These are phyloP conservation scores for Amesomyces nigricolor DNA, from an alignment of 2,329 filamentous ascomycete species.

Conservation along the genomic window DNA sequence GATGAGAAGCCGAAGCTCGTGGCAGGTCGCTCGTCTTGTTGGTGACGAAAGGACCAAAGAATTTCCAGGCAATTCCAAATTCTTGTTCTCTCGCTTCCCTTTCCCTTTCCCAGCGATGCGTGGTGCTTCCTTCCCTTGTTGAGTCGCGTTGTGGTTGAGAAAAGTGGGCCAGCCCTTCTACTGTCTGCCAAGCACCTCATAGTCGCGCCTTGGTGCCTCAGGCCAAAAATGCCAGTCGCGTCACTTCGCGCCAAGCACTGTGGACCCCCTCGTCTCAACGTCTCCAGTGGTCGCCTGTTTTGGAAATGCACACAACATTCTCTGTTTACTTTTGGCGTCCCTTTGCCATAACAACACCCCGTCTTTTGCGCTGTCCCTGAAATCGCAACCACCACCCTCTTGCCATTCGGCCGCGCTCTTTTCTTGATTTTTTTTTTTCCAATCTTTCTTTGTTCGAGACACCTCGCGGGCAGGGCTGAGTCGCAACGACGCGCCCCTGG, in stretches of 20 bases:
- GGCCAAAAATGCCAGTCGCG: not conserved
- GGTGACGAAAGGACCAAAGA: not conserved
- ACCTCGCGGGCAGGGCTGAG: not conserved
- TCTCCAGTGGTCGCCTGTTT: constrained; percentile 4
- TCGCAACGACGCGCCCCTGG: constrained; percentile 5
- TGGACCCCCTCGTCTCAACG: not conserved
- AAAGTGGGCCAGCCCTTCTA: not conserved
- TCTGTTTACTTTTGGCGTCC: constrained; percentile 15
- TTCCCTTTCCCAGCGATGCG: too few relatives aligned
- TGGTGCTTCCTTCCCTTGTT: not conserved
- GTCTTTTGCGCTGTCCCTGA: not conserved
- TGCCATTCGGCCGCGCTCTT: not conserved
- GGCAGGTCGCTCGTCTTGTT: not conserved
- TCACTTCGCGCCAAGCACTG: not conserved
- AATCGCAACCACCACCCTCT: not conserved
- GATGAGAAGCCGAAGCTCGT: not conserved
- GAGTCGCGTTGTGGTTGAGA: not conserved
- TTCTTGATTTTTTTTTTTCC: constrained; percentile 2
- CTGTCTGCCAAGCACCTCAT: not conserved
- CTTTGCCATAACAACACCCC: constrained; percentile 10
- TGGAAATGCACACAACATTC: constrained; percentile 16
- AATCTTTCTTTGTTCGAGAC: not conserved
- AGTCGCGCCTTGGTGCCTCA: not conserved
- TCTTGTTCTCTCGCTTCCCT: too few relatives aligned
- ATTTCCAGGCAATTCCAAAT: not conserved